A percentile compares a stretch with the other conserved stretches of the same genome.
These are phyloP conservation scores for Babesia bovis DNA, from an alignment of 169 alveolate genomes.

Conservation along the genomic window DNA sequence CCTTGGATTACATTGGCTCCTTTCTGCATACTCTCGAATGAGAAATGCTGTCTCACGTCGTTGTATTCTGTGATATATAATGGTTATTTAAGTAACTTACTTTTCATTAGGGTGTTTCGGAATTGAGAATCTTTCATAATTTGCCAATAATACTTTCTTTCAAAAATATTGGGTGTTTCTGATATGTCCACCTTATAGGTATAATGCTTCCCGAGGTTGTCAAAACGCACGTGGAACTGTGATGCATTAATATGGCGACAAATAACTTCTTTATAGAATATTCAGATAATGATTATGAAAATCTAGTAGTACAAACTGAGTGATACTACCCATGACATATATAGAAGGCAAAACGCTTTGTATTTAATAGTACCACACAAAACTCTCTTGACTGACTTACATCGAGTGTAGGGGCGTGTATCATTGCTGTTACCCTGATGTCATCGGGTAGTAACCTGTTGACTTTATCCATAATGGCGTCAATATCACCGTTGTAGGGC, in stretches of 20 bases:
- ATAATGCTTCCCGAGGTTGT: constrained; percentile 74
- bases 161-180: constrained; percentile 64
- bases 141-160: constrained; percentile 76
- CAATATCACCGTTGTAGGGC: constrained; percentile 65
- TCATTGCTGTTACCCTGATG: constrained; percentile 60
- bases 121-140: constrained; percentile 64
- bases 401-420: constrained; percentile 55
- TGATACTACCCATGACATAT: too few relatives aligned
- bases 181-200: constrained; percentile 69
- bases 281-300: too few relatives aligned
- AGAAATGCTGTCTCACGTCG: constrained; percentile 27
- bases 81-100: constrained; percentile 1
- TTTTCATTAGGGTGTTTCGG: constrained; percentile 45
- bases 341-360: too few relatives aligned
- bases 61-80: constrained; percentile 13
- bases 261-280: too few relatives aligned
- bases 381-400: constrained; percentile 29
- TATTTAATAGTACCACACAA: too few relatives aligned
- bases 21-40: constrained; percentile 43
- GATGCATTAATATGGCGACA: too few relatives aligned
- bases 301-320: too few relatives aligned
- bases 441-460: constrained; percentile 70
- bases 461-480: constrained; percentile 56
- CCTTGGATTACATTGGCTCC: constrained; percentile 55
- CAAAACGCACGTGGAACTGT: constrained; percentile 68